These are phyloP conservation scores for Biscogniauxia marginata DNA, from an alignment of 2,329 filamentous ascomycete species.

Conservation along the genomic window DNA sequence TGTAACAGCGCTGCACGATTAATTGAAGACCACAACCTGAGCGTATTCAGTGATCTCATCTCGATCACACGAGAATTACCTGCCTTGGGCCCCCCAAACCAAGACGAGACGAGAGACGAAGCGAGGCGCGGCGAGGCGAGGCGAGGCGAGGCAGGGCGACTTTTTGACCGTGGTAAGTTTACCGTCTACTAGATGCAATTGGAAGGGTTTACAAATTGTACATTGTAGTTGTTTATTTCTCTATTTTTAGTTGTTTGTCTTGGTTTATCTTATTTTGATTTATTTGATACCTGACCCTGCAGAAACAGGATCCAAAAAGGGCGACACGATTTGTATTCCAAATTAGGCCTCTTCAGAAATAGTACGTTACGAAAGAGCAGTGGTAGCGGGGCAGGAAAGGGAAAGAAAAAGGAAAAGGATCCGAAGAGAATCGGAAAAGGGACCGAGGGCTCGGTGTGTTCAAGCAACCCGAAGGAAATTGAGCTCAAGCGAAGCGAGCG, in stretches of 20 bases:
- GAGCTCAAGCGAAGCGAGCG: background rate
- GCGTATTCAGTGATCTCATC: conserved; percentile 17
- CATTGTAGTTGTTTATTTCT: background rate
- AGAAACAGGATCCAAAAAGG: background rate
- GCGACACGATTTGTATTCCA: background rate
- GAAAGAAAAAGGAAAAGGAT: background rate
- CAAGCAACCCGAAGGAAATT: background rate
- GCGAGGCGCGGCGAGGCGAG: conserved; percentile 1
- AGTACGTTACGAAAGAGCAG: background rate
- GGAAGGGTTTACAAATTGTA: background rate
- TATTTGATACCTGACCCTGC: background rate
- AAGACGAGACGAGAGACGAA: conserved; percentile 17
- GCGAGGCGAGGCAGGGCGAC: background rate
- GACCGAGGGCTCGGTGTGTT: background rate
- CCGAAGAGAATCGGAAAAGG: background rate
- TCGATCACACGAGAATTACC: conserved; percentile 20
- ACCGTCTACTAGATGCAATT: no score
- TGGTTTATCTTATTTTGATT: background rate
- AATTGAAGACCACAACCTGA: background rate
- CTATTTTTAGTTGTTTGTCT: background rate
- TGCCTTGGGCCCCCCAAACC: conserved; percentile 19
- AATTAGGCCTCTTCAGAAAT: background rate
- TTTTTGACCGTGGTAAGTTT: background rate
- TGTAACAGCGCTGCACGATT: background rate
- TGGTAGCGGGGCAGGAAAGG: background rate